A percentile compares a stretch with the other conserved stretches of the same genome.
Conservation (phyloP, 148 eudicot genomes). For the Tetragonia tetragonoides region DNA sequence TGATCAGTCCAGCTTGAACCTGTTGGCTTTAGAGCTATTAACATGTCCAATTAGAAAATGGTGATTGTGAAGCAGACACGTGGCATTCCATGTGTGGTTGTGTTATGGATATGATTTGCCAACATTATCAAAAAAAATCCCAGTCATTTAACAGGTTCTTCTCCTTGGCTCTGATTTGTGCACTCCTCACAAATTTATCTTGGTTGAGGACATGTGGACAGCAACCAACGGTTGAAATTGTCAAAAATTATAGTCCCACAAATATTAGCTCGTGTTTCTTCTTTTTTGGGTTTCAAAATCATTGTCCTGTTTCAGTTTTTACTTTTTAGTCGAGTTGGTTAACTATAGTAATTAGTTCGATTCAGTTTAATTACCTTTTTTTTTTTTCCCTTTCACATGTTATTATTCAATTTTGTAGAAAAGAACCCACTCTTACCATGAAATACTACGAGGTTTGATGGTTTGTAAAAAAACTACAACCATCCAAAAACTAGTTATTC, state of each 20-base stretch:
- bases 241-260: slow-evolving; percentile 6
- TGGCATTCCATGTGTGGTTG: slow-evolving; percentile 30
- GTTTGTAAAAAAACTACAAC: no score
- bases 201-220: not conserved
- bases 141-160: not conserved
- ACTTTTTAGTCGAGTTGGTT: no score
- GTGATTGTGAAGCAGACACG: slow-evolving; percentile 27
- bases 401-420: no score
- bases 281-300: no score
- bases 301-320: no score
- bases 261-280: not conserved
- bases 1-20: not conserved
- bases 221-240: not conserved
- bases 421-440: no score
- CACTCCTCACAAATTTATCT: not conserved
- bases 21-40: not conserved
- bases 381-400: no score
- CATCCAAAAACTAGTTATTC: no score
- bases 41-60: not conserved
- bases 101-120: slow-evolving; percentile 22
- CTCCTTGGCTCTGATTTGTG: not conserved
- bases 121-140: slow-evolving; percentile 31
- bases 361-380: no score
- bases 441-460: no score
- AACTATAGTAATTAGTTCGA: no score